Evolutionary conservation across 2,329 filamentous ascomycete species (phyloP), one percentile per base, ranked within the genome.

Genomic region (Dothidotthia symphoricarpi): DNA sequence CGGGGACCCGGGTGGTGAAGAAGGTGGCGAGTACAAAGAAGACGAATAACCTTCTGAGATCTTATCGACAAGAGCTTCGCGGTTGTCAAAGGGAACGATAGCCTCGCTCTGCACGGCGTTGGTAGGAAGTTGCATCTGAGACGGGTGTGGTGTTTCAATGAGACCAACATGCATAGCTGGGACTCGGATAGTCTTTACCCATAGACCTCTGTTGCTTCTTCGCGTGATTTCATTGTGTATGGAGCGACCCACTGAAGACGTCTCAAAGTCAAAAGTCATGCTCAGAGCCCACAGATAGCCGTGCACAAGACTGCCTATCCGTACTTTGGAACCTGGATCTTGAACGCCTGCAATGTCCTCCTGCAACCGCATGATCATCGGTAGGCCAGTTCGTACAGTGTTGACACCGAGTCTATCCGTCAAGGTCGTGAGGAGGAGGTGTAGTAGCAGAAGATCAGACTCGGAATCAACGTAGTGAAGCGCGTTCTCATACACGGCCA

Each of bases 351-450:
- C 75, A 22, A 93, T 85, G 47, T 93, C 88, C 56, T 95, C 88
- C 63, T 96, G 90, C 1, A 97, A 75, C 30, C 85, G 80, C 64
- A 94, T 82, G 9, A 95, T 77, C 89, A 96, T 95, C 2, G 90
- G 88, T 25, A 96, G 68, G 0, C 89, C 88, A 54, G 80, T 85
- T 41, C 84, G 79, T 4, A 78, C 78, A 12, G 88, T 85, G 61
- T 96, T 95, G 34, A 95, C 81, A 3, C 91, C 90, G 1, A 96
- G 75, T 39, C 81, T 82, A 41, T 81, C 75, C 7, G 88, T 78
- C n/a, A 95, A 74, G 38, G 80, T 86, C 9, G 80, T 74, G 25
- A 95, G 75, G 9, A 96, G 74, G 3, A 88, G 73, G 58, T 95
- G 88, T 7, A 95, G 72, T 11, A 94, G 69, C 17, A 88, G 70